phyloP scores from a whole-genome alignment of 1,284 basidiomycete genomes.

The Phellopilus nigrolimitatus region DNA sequence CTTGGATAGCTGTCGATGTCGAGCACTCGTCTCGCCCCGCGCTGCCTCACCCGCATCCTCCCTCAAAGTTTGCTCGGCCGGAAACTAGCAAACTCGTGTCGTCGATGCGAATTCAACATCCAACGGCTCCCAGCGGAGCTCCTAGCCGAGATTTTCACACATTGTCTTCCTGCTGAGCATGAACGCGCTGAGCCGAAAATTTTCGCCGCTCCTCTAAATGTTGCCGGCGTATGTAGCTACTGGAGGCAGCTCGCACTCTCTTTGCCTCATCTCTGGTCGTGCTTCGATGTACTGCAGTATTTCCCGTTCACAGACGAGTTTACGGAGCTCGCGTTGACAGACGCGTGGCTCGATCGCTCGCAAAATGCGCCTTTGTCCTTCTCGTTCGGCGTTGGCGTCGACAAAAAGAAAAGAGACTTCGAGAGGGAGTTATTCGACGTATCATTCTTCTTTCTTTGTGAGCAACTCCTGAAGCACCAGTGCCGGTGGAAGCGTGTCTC shows the following conservation, averaged over 20 bases:
- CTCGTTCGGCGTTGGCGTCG: neutral
- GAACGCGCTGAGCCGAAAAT: neutral
- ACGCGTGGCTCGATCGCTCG: neutral
- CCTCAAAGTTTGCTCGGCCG: neutral
- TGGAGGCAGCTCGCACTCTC: constrained; percentile 6
- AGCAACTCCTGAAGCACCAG: neutral
- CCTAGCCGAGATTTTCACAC: constrained; percentile 4
- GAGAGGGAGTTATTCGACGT: neutral
- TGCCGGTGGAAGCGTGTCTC: neutral
- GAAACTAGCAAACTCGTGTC: neutral
- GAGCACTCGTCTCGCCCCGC: neutral
- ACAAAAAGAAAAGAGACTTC: neutral
- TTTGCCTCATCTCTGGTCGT: neutral
- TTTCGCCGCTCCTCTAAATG: neutral
- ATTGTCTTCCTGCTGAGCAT: constrained; percentile 1
- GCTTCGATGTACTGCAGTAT: neutral
- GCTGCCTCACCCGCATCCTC: neutral
- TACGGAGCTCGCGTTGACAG: neutral
- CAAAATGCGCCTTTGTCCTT: neutral
- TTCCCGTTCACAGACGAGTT: neutral
- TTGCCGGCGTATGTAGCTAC: neutral
- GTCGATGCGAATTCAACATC: neutral
- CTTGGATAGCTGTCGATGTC: too few relatives aligned
- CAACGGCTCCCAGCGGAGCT: constrained; percentile 4
- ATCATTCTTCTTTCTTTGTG: neutral